Percentiles rank a stretch among this genome's conserved stretches.
Evolutionary conservation across 495 filamentous ascomycete species (phyloP).

Genomic region (Penicillium psychrofluorescens): DNA sequence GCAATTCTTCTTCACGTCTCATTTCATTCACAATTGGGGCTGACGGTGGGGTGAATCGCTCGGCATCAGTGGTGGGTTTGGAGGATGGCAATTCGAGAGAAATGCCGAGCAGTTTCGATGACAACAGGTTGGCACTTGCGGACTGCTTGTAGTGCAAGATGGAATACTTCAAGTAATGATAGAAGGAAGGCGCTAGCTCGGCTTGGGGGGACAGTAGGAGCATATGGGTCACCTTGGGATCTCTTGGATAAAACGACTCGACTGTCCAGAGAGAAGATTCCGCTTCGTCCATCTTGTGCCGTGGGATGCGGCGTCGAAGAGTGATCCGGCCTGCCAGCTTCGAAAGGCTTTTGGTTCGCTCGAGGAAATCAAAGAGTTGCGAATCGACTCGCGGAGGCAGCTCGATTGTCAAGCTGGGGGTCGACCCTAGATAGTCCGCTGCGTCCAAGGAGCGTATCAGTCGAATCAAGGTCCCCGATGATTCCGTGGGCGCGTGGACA

Average conservation of each 20-base stretch:
- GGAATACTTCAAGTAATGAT: slow-evolving; percentile 72
- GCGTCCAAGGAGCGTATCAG: slow-evolving; percentile 63
- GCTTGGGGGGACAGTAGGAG: slow-evolving; percentile 70
- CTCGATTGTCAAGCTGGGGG: slow-evolving; percentile 72
- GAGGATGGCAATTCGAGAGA: slow-evolving; percentile 64
- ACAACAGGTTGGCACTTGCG: slow-evolving; percentile 28
- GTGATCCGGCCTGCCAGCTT: slow-evolving; percentile 41
- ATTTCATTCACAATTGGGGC: slow-evolving; percentile 1
- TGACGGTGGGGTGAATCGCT: slow-evolving; percentile 44
- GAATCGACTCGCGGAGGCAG: slow-evolving; percentile 60
- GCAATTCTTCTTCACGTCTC: slow-evolving; percentile 9
- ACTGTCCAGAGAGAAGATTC: slow-evolving; percentile 63
- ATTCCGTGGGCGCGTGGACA: slow-evolving; percentile 60
- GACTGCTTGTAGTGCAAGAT: slow-evolving; percentile 72
- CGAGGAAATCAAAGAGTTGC: slow-evolving; percentile 54
- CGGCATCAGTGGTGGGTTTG: slow-evolving; percentile 47
- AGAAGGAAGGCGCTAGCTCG: slow-evolving; percentile 68
- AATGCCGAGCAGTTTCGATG: slow-evolving; percentile 57
- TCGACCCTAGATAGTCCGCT: slow-evolving; percentile 64
- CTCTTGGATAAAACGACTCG: slow-evolving; percentile 73
- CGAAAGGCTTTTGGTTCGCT: slow-evolving; percentile 56
- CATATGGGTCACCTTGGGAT: slow-evolving; percentile 56
- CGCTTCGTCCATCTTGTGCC: slow-evolving; percentile 45
- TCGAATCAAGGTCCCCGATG: slow-evolving; percentile 64
- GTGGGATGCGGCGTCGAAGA: slow-evolving; percentile 63